Conservation (phyloP, 2,329 filamentous ascomycete species). For the Thelonectria discophora region DNA sequence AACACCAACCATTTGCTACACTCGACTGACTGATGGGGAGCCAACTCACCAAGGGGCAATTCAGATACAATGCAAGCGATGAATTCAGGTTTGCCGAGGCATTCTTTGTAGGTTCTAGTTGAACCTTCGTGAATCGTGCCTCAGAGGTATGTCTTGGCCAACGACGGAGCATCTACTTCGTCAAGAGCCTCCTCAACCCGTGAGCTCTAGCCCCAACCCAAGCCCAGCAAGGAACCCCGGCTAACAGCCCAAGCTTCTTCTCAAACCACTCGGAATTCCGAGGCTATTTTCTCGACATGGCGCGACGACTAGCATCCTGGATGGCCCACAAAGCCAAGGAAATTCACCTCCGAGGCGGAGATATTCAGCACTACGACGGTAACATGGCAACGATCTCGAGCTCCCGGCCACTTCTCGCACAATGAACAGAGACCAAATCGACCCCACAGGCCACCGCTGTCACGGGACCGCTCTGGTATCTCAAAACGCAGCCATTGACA, state of each 20-base stretch:
- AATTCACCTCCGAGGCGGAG: not conserved
- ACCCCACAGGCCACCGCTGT: constrained; percentile 36
- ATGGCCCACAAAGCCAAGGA: constrained; percentile 1
- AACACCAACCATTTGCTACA: not conserved
- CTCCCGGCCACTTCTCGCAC: not conserved
- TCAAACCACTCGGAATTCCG: not conserved
- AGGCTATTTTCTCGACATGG: constrained; percentile 3
- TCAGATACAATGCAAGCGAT: not conserved
- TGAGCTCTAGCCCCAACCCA: not conserved
- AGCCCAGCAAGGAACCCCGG: not conserved
- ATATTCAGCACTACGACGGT: not conserved
- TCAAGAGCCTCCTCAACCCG: not conserved
- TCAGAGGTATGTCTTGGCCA: not conserved
- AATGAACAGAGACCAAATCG: constrained; percentile 13
- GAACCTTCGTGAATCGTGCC: constrained; percentile 4
- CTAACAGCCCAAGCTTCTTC: not conserved
- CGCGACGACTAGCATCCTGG: not conserved
- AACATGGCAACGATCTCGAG: not conserved
- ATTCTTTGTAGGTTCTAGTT: constrained; percentile 31
- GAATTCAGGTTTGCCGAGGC: constrained; percentile 27
- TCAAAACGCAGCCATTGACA: constrained; percentile 11
- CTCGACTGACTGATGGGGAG: not conserved
- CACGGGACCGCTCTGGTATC: constrained; percentile 33
- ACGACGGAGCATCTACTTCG: not conserved
- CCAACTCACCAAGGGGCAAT: not conserved